phyloP scores from a whole-genome alignment of 768 basidiomycete genomes.

The Amanita molliuscula region DNA sequence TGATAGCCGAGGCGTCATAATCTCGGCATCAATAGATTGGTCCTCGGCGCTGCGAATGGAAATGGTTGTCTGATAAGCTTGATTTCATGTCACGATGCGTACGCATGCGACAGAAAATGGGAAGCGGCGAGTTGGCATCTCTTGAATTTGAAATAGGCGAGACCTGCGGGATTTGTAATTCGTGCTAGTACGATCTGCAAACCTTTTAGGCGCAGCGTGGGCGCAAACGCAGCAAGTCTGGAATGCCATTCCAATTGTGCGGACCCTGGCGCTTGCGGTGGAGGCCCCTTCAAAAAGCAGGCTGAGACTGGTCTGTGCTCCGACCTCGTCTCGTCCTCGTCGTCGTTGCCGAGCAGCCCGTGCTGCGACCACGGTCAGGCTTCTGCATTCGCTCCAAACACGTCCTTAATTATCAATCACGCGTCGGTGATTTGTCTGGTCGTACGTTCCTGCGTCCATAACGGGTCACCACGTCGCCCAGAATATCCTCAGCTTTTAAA shows the following conservation, averaged over 20 bases:
- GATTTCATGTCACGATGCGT: not conserved
- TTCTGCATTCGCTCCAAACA: constrained; percentile 5
- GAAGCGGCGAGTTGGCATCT: not conserved
- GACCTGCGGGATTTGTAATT: constrained; percentile 2
- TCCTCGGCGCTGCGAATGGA: constrained; percentile 4
- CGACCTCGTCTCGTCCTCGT: not conserved
- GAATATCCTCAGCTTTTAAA: constrained; percentile 8
- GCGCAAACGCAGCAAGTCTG: not conserved
- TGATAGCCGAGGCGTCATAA: constrained; percentile 2
- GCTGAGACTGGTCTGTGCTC: not conserved
- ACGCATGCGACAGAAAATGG: not conserved
- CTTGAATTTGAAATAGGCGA: constrained; percentile 3
- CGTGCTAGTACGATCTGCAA: constrained; percentile 7
- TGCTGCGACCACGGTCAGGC: constrained; percentile 3
- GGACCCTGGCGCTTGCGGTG: constrained; percentile 9
- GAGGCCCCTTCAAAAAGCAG: not conserved
- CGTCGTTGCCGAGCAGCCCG: not conserved
- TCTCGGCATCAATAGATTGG: not conserved
- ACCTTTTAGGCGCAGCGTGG: constrained; percentile 11
- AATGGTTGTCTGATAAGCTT: not conserved
- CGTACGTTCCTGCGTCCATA: constrained; percentile 1
- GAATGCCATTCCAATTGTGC: constrained; percentile 8
- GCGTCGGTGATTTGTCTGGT: constrained; percentile 1
- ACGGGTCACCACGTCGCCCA: not conserved
- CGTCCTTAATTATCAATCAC: constrained; percentile 4